Conservation (phyloP, 2,329 filamentous ascomycete species). For the Ambrosiella cleistominuta region DNA sequence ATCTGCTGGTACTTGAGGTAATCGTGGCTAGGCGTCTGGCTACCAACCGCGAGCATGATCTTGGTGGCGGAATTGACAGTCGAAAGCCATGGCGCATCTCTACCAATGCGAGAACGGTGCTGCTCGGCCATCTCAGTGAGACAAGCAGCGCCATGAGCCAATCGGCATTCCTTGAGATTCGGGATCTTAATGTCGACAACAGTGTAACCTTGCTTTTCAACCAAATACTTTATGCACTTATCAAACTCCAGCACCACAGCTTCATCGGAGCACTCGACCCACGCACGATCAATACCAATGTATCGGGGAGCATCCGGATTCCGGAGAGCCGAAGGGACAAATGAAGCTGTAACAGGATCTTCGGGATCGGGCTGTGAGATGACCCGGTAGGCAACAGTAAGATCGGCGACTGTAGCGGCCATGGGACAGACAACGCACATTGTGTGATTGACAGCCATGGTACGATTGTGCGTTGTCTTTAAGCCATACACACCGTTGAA, state of each 20-base stretch:
- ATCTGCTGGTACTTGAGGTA: slow-evolving; percentile 57
- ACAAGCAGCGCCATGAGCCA: slow-evolving; percentile 62
- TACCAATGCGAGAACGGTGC: slow-evolving; percentile 25
- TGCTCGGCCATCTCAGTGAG: slow-evolving; percentile 48
- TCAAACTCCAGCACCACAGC: slow-evolving; percentile 45
- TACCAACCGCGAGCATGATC: slow-evolving; percentile 47
- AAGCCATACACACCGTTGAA: slow-evolving; percentile 72
- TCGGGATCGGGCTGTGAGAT: slow-evolving; percentile 56
- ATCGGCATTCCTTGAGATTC: slow-evolving; percentile 50
- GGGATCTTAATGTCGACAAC: slow-evolving; percentile 47
- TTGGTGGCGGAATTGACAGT: slow-evolving; percentile 50
- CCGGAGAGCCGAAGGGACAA: slow-evolving; percentile 38
- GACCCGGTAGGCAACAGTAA: slow-evolving; percentile 65
- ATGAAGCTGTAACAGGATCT: slow-evolving; percentile 41
- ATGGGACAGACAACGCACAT: slow-evolving; percentile 56
- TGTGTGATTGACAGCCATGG: slow-evolving; percentile 35
- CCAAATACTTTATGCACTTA: slow-evolving; percentile 39
- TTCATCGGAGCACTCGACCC: slow-evolving; percentile 35
- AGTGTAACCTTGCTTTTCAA: slow-evolving; percentile 28
- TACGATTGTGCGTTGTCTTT: slow-evolving; percentile 59
- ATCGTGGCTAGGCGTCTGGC: slow-evolving; percentile 49
- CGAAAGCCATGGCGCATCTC: slow-evolving; percentile 32
- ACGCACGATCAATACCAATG: slow-evolving; percentile 52
- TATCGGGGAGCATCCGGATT: slow-evolving; percentile 31
- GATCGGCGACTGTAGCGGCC: slow-evolving; percentile 56